These are phyloP conservation scores for Yamadazyma kanchanaburiensis DNA, from an alignment of 1,139 yeast species.

Conservation along the genomic window DNA sequence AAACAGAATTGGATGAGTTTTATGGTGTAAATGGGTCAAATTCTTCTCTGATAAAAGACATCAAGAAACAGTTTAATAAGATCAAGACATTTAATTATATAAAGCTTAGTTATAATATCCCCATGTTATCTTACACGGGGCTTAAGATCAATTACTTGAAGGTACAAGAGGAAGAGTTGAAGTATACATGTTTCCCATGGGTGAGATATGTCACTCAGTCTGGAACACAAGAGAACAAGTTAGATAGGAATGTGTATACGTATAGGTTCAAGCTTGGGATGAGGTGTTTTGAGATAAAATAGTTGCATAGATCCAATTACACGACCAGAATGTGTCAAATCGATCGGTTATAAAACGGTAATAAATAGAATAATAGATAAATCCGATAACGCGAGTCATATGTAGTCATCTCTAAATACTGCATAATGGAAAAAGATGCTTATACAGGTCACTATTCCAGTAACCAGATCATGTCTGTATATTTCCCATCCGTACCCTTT, in stretches of 20 bases:
- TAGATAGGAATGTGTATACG: slow-evolving; percentile 10
- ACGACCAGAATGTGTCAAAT: too few species aligned
- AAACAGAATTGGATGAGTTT: slow-evolving; percentile 32
- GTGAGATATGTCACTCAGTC: slow-evolving; percentile 39
- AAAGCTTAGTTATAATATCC: slow-evolving; percentile 32
- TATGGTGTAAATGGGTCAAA: slow-evolving; percentile 41
- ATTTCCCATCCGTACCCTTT: too few species aligned
- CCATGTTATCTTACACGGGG: slow-evolving; percentile 43
- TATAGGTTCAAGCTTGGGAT: slow-evolving; percentile 31
- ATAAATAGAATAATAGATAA: too few species aligned
- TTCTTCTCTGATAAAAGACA: slow-evolving; percentile 22
- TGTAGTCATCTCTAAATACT: too few species aligned
- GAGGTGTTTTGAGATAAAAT: slow-evolving; percentile 18
- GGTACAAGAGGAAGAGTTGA: slow-evolving; percentile 37
- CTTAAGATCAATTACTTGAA: slow-evolving; percentile 36
- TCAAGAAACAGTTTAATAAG: slow-evolving; percentile 12
- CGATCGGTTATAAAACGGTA: too few species aligned
- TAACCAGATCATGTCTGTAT: too few species aligned
- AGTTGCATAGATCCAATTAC: too few species aligned
- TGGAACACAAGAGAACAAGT: slow-evolving; percentile 1
- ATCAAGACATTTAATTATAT: slow-evolving; percentile 23
- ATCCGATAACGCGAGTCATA: too few species aligned
- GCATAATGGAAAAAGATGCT: too few species aligned
- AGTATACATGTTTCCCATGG: slow-evolving; percentile 49
- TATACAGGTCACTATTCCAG: too few species aligned